Conservation (phyloP, 129 eudicot genomes). For the Daucus carota region DNA sequence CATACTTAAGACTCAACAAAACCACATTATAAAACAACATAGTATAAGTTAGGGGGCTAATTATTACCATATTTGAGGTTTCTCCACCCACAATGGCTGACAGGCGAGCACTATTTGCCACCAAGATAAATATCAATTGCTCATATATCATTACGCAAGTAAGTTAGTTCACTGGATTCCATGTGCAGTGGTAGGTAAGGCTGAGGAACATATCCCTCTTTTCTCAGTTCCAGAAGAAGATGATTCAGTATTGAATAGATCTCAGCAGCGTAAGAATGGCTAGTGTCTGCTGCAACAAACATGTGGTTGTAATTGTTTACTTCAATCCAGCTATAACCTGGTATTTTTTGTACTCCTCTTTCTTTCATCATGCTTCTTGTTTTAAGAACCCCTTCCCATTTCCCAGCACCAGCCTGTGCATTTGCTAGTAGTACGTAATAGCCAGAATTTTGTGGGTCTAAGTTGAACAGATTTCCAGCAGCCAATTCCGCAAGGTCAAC, state of each 20-base stretch:
- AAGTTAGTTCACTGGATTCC: slow-evolving; percentile 6
- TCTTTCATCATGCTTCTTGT: slow-evolving; percentile 59
- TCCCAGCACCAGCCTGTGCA: slow-evolving; percentile 60
- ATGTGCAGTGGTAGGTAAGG: slow-evolving; percentile 8
- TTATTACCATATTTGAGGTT: neutral
- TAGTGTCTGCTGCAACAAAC: slow-evolving; percentile 60
- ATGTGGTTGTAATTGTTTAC: slow-evolving; percentile 37
- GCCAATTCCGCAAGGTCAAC: slow-evolving; percentile 76
- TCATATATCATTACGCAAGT: neutral
- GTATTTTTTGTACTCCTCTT: slow-evolving; percentile 55
- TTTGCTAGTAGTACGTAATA: slow-evolving; percentile 66
- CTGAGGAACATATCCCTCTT: slow-evolving; percentile 49
- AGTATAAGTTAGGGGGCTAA: neutral
- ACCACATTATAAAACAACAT: neutral
- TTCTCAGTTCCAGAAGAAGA: slow-evolving; percentile 44
- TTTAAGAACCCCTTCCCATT: slow-evolving; percentile 47
- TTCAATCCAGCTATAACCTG: slow-evolving; percentile 84
- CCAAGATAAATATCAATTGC: neutral
- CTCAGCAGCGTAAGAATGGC: slow-evolving; percentile 35
- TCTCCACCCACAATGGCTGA: neutral
- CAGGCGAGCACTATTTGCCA: neutral
- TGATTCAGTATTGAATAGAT: slow-evolving; percentile 35
- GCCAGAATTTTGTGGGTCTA: slow-evolving; percentile 75
- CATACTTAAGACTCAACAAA: neutral
- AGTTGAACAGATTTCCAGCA: slow-evolving; percentile 42